These are phyloP conservation scores for Lotus japonicus DNA, from an alignment of 306 rosid species.

Conservation along the genomic window DNA sequence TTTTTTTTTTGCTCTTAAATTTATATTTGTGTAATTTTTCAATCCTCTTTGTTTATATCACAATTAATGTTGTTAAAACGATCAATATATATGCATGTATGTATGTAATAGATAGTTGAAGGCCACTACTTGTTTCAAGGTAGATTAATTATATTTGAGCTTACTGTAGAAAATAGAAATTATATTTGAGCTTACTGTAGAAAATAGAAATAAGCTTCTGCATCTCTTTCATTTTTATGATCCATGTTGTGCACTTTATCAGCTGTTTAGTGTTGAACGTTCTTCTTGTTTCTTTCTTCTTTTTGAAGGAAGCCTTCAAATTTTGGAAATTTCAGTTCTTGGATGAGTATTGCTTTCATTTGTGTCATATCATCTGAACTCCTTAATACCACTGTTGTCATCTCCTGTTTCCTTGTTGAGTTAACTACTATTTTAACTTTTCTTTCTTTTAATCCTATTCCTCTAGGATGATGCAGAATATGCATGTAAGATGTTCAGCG, in stretches of 20 bases:
- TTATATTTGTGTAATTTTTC: background rate
- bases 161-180: background rate
- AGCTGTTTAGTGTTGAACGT: background rate
- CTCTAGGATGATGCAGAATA: slow-evolving; percentile 71
- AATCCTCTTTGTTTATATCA: background rate
- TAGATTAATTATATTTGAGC: background rate
- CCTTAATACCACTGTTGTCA: background rate
- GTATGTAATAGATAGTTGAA: background rate
- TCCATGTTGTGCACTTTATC: slow-evolving; percentile 10
- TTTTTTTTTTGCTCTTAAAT: background rate
- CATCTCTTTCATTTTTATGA: background rate
- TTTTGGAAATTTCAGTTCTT: background rate
- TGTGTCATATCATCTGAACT: background rate
- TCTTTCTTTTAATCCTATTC: slow-evolving; percentile 16
- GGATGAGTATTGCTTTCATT: slow-evolving; percentile 4
- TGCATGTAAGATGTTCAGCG: slow-evolving; percentile 52
- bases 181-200: background rate
- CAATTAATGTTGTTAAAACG: background rate
- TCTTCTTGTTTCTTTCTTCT: background rate
- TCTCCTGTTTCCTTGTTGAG: background rate
- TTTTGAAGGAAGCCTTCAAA: background rate
- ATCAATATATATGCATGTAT: background rate
- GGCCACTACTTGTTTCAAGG: slow-evolving; percentile 9
- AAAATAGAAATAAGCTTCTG: background rate
- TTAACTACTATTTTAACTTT: background rate